Conservation (phyloP, 768 basidiomycete species). For the Xanthoconium purpureum region DNA sequence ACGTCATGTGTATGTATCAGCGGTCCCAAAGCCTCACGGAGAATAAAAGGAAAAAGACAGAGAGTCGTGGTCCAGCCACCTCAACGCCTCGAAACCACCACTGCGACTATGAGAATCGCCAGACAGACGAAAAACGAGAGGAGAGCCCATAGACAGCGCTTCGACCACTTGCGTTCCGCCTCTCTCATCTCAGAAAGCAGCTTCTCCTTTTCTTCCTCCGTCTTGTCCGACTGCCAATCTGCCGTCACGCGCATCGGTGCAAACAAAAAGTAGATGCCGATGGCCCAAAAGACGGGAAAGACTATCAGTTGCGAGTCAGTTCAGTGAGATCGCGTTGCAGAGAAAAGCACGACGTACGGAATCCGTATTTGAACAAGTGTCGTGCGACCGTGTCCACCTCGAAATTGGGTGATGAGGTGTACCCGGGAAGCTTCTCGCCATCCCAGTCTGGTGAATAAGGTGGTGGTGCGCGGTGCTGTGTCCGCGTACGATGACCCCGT, state of each 20-base stretch:
- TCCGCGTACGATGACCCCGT: slow-evolving; percentile 23
- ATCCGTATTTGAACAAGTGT: slow-evolving; percentile 63
- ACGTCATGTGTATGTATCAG: neutral
- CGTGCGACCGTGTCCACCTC: slow-evolving; percentile 57
- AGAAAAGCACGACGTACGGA: slow-evolving; percentile 39
- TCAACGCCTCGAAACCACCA: slow-evolving; percentile 26
- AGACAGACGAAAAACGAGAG: slow-evolving; percentile 42
- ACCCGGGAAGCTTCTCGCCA: slow-evolving; percentile 29
- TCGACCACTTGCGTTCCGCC: slow-evolving; percentile 55
- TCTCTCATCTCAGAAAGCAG: slow-evolving; percentile 47
- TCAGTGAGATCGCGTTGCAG: neutral
- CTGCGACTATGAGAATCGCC: slow-evolving; percentile 23
- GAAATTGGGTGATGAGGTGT: slow-evolving; percentile 27
- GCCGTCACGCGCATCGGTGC: slow-evolving; percentile 48
- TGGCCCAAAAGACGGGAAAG: slow-evolving; percentile 60
- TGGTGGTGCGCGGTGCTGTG: slow-evolving; percentile 32
- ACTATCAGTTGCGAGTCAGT: slow-evolving; percentile 34
- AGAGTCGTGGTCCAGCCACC: slow-evolving; percentile 4
- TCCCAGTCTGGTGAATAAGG: slow-evolving; percentile 45
- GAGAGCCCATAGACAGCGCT: slow-evolving; percentile 53
- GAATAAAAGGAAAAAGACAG: neutral
- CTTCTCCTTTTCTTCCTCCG: slow-evolving; percentile 45
- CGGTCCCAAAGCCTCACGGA: neutral
- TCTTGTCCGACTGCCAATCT: slow-evolving; percentile 57
- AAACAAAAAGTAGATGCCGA: slow-evolving; percentile 54